A percentile compares a stretch with the other conserved stretches of the same genome.
Conservation (phyloP, 108 stramenopile genomes). For the Cylindrotheca fusiformis region DNA sequence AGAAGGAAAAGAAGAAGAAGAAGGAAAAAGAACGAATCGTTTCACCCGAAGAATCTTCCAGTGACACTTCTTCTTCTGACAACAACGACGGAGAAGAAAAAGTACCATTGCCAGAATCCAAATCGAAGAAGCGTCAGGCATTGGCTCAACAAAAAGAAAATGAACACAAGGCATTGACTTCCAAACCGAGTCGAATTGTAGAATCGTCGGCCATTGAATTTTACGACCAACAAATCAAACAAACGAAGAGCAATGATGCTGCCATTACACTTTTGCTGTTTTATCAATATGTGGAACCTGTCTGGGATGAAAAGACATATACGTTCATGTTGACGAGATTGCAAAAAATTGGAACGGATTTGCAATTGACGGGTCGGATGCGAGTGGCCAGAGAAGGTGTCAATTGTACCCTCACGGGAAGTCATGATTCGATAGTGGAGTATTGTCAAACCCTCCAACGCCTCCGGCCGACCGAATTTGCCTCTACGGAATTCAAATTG, state of each 20-base stretch:
- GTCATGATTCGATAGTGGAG: slow-evolving; percentile 34
- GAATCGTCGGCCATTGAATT: slow-evolving; percentile 32
- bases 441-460: slow-evolving; percentile 62
- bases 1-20: slow-evolving; percentile 36
- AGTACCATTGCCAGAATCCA: slow-evolving; percentile 1
- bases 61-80: not conserved
- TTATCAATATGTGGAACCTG: slow-evolving; percentile 89
- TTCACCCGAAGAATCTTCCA: not conserved
- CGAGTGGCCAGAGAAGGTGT: slow-evolving; percentile 84
- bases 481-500: slow-evolving; percentile 83
- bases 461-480: slow-evolving; percentile 59
- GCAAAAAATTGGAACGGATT: slow-evolving; percentile 35
- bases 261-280: slow-evolving; percentile 73
- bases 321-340: slow-evolving; percentile 45
- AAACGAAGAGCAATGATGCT: slow-evolving; percentile 21
- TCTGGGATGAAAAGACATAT: slow-evolving; percentile 66
- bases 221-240: slow-evolving; percentile 31
- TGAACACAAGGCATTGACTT: slow-evolving; percentile 6
- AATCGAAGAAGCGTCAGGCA: not conserved
- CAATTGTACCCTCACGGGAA: slow-evolving; percentile 87
- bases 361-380: slow-evolving; percentile 78
- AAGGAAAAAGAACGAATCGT: slow-evolving; percentile 2
- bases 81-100: not conserved
- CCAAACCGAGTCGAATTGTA: slow-evolving; percentile 24
- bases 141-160: slow-evolving; percentile 18